Evolutionary conservation across 192 early-diverging fungal species (phyloP), one percentile per base, ranked within the genome.

Genomic region (Diversispora eburnea): DNA sequence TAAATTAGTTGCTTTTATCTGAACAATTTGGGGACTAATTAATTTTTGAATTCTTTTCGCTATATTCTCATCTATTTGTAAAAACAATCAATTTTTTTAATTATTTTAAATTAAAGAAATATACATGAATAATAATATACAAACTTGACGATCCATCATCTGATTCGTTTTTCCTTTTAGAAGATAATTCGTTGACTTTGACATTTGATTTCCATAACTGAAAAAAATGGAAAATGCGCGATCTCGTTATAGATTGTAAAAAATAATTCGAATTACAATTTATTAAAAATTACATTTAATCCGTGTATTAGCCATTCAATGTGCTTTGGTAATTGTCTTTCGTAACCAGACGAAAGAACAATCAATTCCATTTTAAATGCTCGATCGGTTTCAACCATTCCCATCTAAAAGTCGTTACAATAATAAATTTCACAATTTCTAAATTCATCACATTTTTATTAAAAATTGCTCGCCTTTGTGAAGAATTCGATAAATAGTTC

Each of bases 351-450:
- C 8, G 70, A 52, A 25, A 72, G 54, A 19, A 60, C 70, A 41
- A 61, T 19, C 57, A 72, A n/a, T 72, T 72, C 70, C 39, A 52
- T 61, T 48, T 46, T 5, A 19, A 72, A 72, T 13, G 59, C 70
- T 22, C 47, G 59, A 25, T 42, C 25, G 5, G 70, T 59, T 72
- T 72, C 70, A 33, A 48, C 20, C 51, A 72, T 41, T 48, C 57
- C 57, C 12, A 72, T 46, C 70, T 72, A 70, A 42, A 55, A 42
- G 20, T 12, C 13, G 25, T 8, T 6, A 42, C 12, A 66, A 64
- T n/a, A 56, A 56, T 25, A 62, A 43, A 62, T 17, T 43, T n/a
- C 5, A 25, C 39, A 3, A 9, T 8, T 62, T 43, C 60, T 15
- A 15, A 62, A 41, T 59, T 59, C 8, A 59, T 12, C 39, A 62